Base-by-base conservation (phyloP, 345 rosid species). In the Bruguiera parviflora region DNA sequence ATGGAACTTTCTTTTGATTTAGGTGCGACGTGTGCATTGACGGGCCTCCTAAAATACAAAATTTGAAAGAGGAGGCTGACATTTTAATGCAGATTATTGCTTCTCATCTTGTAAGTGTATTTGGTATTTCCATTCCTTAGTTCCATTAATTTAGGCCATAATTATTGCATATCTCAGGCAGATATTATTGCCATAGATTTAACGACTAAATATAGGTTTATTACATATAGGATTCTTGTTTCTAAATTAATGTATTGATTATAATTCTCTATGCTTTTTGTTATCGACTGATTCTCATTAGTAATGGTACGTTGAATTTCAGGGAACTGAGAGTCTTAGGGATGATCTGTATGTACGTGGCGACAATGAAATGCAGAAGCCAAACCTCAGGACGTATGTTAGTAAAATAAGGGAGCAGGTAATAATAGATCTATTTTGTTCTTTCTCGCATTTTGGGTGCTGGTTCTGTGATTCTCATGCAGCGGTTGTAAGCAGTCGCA, bases 21-120 rank as follows among this genome's bases (percentile, higher is more conserved):
- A 90, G 97, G 83, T 92, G 98, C 61, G 98, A 92, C 73, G 80
- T 86, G 63, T 92, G 98, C 75, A 82, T 76, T 69, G 52, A 78
- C 39, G 96, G 92, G 68, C 86, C 96, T 64, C 93, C 97, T n/a
- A 72, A 82, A 59, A 78, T 64, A 79, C 82, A 81, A 67, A 81
- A 90, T 76, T 70, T 86, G 72, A 85, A 76, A 78, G 97, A 87
- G 83, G 92, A 90, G 77, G 89, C 89, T 56, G 80, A 77, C 56
- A 68, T 82, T 66, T 79, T 90, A 53, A 75, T 92, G 90, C 92
- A 90, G 77, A 84, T 80, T 65, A 76, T 90, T 64, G 74, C 88
- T 69, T 83, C 88, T 43, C 71, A 76, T 76, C 81, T 82, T 67
- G 92, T 79, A 72, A 79, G 88, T 68, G 35, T 61, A 19, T 27